Percentiles rank a stretch among this genome's conserved stretches.
Evolutionary conservation across 306 rosid species (phyloP).

Genomic region (Arachis hypogaea): DNA sequence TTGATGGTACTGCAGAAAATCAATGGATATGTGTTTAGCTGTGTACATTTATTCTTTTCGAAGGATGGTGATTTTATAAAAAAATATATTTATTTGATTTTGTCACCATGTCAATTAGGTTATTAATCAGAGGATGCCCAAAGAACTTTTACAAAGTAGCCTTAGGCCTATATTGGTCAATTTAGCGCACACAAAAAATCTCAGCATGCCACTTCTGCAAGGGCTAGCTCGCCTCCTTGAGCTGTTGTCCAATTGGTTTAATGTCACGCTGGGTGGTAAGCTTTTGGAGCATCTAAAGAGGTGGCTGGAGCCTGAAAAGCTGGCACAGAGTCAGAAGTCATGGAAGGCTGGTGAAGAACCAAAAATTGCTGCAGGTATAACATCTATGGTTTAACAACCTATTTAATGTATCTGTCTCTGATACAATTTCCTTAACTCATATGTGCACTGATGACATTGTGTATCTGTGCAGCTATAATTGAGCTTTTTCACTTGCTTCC

Average conservation of each 20-base stretch:
- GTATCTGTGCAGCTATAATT: slow-evolving; percentile 81
- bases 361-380: slow-evolving; percentile 94
- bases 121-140: slow-evolving; percentile 97
- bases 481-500: slow-evolving; percentile 99
- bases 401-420: slow-evolving; percentile 33
- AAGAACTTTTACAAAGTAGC: slow-evolving; percentile 94
- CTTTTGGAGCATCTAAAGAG: slow-evolving; percentile 93
- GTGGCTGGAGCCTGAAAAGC: slow-evolving; percentile 99
- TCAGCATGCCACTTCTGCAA: slow-evolving; percentile 97
- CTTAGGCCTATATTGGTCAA: slow-evolving; percentile 97
- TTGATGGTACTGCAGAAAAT: slow-evolving; percentile 21
- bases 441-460: slow-evolving; percentile 33
- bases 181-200: slow-evolving; percentile 94
- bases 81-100: slow-evolving; percentile 13
- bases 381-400: slow-evolving; percentile 39
- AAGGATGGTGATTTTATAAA: slow-evolving; percentile 26
- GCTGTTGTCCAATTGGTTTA: slow-evolving; percentile 95
- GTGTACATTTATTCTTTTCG: slow-evolving; percentile 29
- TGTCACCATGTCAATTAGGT: slow-evolving; percentile 59
- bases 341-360: slow-evolving; percentile 99
- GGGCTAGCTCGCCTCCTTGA: slow-evolving; percentile 98
- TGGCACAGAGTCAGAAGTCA: slow-evolving; percentile 89
- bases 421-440: slow-evolving; percentile 30
- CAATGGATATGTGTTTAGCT: slow-evolving; percentile 19
- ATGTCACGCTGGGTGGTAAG: slow-evolving; percentile 94